These are phyloP conservation scores for Blastobotrys petasosporus DNA, from an alignment of 1,139 yeast species.

Conservation along the genomic window DNA sequence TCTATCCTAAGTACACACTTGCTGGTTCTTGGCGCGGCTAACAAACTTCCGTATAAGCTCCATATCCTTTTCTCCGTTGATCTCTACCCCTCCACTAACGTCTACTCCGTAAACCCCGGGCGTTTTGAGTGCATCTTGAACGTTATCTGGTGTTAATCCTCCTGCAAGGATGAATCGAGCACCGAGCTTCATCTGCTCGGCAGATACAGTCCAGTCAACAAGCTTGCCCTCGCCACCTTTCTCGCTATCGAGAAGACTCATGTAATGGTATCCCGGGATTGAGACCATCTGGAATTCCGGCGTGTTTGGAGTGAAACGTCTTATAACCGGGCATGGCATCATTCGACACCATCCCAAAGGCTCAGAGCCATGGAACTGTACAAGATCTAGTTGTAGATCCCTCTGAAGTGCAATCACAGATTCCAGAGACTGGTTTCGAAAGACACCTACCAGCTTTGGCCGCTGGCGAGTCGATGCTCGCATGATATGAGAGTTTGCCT, in stretches of 20 bases:
- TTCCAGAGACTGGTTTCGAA: slow-evolving; percentile 69
- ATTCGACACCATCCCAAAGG: slow-evolving; percentile 48
- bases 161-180: slow-evolving; percentile 76
- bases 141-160: slow-evolving; percentile 74
- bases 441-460: slow-evolving; percentile 83
- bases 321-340: slow-evolving; percentile 59
- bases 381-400: slow-evolving; percentile 58
- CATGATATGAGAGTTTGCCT: slow-evolving; percentile 19
- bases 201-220: slow-evolving; percentile 62
- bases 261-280: slow-evolving; percentile 40
- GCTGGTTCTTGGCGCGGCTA: slow-evolving; percentile 38
- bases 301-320: slow-evolving; percentile 66
- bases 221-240: slow-evolving; percentile 84
- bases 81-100: slow-evolving; percentile 93
- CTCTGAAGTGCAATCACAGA: slow-evolving; percentile 49
- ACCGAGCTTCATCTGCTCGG: slow-evolving; percentile 36
- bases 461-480: slow-evolving; percentile 38
- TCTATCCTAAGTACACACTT: neutral
- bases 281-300: slow-evolving; percentile 36
- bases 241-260: slow-evolving; percentile 78
- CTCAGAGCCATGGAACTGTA: slow-evolving; percentile 88
- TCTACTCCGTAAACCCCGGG: slow-evolving; percentile 76
- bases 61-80: slow-evolving; percentile 64
- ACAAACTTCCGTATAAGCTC: slow-evolving; percentile 57
- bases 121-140: slow-evolving; percentile 44